Percentiles rank a stretch among this genome's conserved stretches.
phyloP scores from a whole-genome alignment of 2,329 filamentous ascomycete genomes.

The Lachnellula cervina region DNA sequence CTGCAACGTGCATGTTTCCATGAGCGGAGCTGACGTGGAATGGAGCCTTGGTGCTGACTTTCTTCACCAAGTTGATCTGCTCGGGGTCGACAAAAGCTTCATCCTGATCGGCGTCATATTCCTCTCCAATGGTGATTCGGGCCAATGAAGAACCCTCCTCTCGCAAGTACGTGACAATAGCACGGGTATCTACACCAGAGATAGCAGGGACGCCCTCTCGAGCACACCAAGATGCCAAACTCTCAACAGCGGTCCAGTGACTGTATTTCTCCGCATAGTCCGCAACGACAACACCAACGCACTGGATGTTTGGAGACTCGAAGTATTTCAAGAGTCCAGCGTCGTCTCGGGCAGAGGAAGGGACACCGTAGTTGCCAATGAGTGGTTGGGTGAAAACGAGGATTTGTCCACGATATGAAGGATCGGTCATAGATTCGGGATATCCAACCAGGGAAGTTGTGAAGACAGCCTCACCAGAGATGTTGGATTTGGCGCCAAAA shows the following conservation, averaged over 20 bases:
- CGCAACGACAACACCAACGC: conserved; percentile 89
- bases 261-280: conserved; percentile 93
- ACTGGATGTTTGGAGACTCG: conserved; percentile 96
- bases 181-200: conserved; percentile 93
- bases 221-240: conserved; percentile 88
- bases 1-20: conserved; percentile 82
- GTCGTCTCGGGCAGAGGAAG: conserved; percentile 77
- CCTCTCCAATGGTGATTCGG: conserved; percentile 89
- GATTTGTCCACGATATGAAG: conserved; percentile 89
- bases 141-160: conserved; percentile 96
- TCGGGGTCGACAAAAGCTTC: conserved; percentile 93
- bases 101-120: conserved; percentile 97
- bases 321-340: conserved; percentile 95
- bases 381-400: conserved; percentile 96
- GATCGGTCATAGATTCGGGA: conserved; percentile 88
- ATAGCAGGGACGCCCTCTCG: conserved; percentile 95
- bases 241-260: conserved; percentile 98
- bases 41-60: conserved; percentile 95
- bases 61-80: conserved; percentile 93
- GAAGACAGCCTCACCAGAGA: conserved; percentile 97
- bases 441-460: conserved; percentile 97
- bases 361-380: conserved; percentile 98
- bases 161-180: conserved; percentile 90
- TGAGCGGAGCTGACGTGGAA: conserved; percentile 87
- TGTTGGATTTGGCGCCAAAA: conserved; percentile 93